Evolutionary conservation across 495 filamentous ascomycete species (phyloP).

Genomic region (Lophium mytilinum): DNA sequence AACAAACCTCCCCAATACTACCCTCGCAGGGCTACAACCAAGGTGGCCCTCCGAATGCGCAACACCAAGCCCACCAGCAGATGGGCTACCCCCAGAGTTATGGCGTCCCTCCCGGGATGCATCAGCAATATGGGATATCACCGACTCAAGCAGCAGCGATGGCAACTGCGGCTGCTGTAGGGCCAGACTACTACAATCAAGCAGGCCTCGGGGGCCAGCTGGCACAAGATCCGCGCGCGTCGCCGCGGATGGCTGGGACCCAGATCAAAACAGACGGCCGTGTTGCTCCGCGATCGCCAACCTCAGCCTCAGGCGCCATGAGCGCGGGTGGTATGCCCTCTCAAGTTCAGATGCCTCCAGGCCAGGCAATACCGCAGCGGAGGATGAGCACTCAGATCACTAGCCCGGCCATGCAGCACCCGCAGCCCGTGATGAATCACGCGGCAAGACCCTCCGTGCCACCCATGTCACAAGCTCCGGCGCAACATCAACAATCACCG

Average conservation of each 20-base stretch:
- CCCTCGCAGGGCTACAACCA: constrained; percentile 41
- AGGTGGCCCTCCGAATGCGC: constrained; percentile 25
- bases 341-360: constrained; percentile 29
- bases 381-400: constrained; percentile 53
- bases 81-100: constrained; percentile 51
- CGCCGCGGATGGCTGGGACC: constrained; percentile 47
- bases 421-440: constrained; percentile 53
- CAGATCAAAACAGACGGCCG: constrained; percentile 50
- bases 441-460: constrained; percentile 21
- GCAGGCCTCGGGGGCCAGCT: constrained; percentile 39
- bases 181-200: constrained; percentile 53
- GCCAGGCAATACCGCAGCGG: constrained; percentile 36
- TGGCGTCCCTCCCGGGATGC: constrained; percentile 46
- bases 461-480: constrained; percentile 37
- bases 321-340: constrained; percentile 22
- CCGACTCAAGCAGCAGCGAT: constrained; percentile 58
- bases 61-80: constrained; percentile 43
- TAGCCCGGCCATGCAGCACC: constrained; percentile 52
- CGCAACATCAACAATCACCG: constrained; percentile 68
- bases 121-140: constrained; percentile 48
- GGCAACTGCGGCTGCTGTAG: constrained; percentile 61
- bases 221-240: constrained; percentile 41
- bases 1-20: constrained; percentile 52
- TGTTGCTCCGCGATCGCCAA: constrained; percentile 49
- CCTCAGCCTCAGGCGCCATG: constrained; percentile 43